Evolutionary conservation across 192 early-diverging fungal genomes (phyloP), one percentile per base, ranked within the genome.

Genomic region (Umbelopsis sp.): DNA sequence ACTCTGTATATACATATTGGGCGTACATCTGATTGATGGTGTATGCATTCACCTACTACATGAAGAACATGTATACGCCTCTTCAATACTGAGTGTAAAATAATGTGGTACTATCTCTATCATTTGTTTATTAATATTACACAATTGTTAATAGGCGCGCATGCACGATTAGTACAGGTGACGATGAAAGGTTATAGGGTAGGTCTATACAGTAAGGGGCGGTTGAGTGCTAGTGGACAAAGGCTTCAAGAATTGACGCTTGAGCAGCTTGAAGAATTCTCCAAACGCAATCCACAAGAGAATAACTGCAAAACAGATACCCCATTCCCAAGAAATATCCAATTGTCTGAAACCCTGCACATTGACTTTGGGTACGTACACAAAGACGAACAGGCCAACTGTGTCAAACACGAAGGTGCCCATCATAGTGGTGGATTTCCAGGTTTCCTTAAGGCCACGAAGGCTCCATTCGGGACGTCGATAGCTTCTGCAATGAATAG

Each of bases 241-340:
- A n/a, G 55, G 55, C 13, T 61, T 61, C 13, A 61, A 8, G 18
- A 61, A 25, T 4, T 61, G 10, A 18, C 71, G 67, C 30, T 78
- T 78, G n/a, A 48, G 12, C 33, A 30, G 25, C 78, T 93, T 93
- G 83, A 86, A 93, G 15, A 86, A 3, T 72, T 93, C 91, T 20
- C 84, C 81, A 27, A 84, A 53, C 13, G 83, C 82, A 13, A 90
- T 67, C 73, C 87, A 91, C 25, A 91, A 50, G 18, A 91, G 46
- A 61, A 84, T 71, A 7, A 86, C 74, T 35, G 80, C 77, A n/a
- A 85, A 66, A 49, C 85, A 81, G 46, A 91, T 68, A 61, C 87
- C 89, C 92, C 92, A 93, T 80, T 92, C 91, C 88, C 88, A 92
- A 64, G 83, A 74, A 44, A 91, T 84, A 20, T 74, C 75, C 46